phyloP scores from a whole-genome alignment of 2,329 filamentous ascomycete genomes.

The Ceratocystis papillata region DNA sequence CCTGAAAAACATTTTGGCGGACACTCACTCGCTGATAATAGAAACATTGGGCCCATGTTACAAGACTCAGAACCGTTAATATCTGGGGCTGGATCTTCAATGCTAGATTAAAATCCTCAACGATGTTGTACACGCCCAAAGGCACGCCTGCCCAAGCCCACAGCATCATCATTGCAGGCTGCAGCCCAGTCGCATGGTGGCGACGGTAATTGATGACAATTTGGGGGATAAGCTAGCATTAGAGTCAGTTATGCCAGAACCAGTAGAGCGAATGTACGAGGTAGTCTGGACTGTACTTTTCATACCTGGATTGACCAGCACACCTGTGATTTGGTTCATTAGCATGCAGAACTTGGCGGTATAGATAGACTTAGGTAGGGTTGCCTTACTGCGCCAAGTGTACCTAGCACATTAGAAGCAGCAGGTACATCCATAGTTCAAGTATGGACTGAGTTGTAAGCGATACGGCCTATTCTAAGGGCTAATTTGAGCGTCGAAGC shows the following conservation, averaged over 20 bases:
- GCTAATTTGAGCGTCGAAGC: too few species aligned
- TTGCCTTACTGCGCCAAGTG: constrained; percentile 43
- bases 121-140: constrained; percentile 44
- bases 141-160: constrained; percentile 59
- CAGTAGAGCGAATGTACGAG: too few species aligned
- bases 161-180: constrained; percentile 61
- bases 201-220: constrained; percentile 57
- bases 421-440: constrained; percentile 42
- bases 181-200: constrained; percentile 54
- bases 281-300: not conserved
- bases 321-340: constrained; percentile 29
- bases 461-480: too few species aligned
- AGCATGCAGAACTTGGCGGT: not conserved
- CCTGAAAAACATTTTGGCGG: not conserved
- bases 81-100: constrained; percentile 37
- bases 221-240: constrained; percentile 51
- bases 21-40: constrained; percentile 35
- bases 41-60: constrained; percentile 37
- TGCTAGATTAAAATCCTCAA: constrained; percentile 35
- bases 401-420: constrained; percentile 49
- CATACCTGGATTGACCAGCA: constrained; percentile 56
- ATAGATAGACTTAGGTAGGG: not conserved
- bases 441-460: not conserved
- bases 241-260: not conserved
- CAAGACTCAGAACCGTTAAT: constrained; percentile 35